Evolutionary conservation across 2,329 filamentous ascomycete genomes (phyloP), one percentile per base, ranked within the genome.

Genomic region (Niveomyces coronatus): DNA sequence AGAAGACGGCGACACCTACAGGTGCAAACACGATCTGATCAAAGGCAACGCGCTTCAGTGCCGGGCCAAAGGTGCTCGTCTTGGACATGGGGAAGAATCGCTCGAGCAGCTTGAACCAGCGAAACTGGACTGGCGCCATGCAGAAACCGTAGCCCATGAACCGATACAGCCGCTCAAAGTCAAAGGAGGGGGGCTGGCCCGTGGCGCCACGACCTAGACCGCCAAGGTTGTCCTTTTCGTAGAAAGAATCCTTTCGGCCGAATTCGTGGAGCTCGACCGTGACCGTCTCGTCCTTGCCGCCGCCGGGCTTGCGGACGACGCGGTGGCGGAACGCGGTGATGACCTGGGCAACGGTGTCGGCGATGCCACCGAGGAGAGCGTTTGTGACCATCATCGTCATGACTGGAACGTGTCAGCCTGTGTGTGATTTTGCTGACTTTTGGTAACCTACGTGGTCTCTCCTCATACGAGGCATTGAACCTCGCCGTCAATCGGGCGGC

Each of bases 361-460:
- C 91, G 49, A 98, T 82, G 51, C 91, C 91, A 64, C 86, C 87
- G 42, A 98, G 78, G 40, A 96, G 82, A 49, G 91, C 85, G 66
- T 98, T 98, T 58, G 89, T 94, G 56, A 95, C 85, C 89, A 98
- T 98, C 63, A 94, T 98, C 45, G 91, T 98, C 53, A 98, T 76
- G 29, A 98, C 85, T 84, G 56, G 42, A 36, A 26, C 42, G 23
- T n/a, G 18, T 20, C 23, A 40, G 33, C 37, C 46, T 35, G 43
- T 32, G 32, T 33, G 20, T 36, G 35, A 17, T 15, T 27, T 17
- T 15, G 16, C 16, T 19, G 18, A 19, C 17, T 13, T 6, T 16
- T 16, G 15, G 19, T 15, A 37, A 57, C 72, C 48, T 70, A 88
- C 84, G 69, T 54, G 89, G 91, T 55, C 85, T 83, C 55, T 87